These are phyloP conservation scores for Aspergillus fumigatus DNA, from an alignment of 2,329 filamentous ascomycete species.

Conservation along the genomic window DNA sequence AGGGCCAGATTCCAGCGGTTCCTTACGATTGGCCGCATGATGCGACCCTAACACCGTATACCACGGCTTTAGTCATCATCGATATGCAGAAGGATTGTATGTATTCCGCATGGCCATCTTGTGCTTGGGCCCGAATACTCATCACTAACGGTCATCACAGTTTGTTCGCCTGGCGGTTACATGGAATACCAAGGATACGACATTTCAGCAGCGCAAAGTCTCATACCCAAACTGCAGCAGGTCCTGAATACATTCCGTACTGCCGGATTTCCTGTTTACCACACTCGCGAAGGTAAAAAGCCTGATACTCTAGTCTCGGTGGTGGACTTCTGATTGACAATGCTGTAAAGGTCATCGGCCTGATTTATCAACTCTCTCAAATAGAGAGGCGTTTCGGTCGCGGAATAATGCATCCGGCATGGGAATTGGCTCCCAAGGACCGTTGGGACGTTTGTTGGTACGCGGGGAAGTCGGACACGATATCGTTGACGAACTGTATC, in stretches of 20 bases:
- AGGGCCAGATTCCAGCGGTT: slow-evolving; percentile 39
- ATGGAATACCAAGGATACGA: slow-evolving; percentile 44
- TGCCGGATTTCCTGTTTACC: slow-evolving; percentile 40
- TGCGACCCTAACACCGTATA: slow-evolving; percentile 41
- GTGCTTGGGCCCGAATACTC: not conserved
- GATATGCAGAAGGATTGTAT: slow-evolving; percentile 48
- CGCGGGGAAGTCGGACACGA: slow-evolving; percentile 56
- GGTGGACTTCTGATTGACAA: not conserved
- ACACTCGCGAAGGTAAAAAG: slow-evolving; percentile 43
- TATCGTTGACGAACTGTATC: slow-evolving; percentile 51
- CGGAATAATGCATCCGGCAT: slow-evolving; percentile 48
- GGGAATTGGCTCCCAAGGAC: slow-evolving; percentile 51
- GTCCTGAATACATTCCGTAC: slow-evolving; percentile 37
- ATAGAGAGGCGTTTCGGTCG: slow-evolving; percentile 51
- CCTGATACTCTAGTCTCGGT: not conserved
- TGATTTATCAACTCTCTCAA: slow-evolving; percentile 53
- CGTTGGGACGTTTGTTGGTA: slow-evolving; percentile 55
- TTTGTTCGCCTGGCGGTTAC: slow-evolving; percentile 42
- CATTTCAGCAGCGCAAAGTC: slow-evolving; percentile 34
- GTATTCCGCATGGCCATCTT: slow-evolving; percentile 12
- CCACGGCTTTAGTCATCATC: slow-evolving; percentile 44
- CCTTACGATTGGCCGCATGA: slow-evolving; percentile 47
- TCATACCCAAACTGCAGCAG: slow-evolving; percentile 40
- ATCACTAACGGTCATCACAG: slow-evolving; percentile 20
- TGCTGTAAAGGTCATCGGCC: slow-evolving; percentile 40